Percentiles rank a stretch among this genome's conserved stretches.
phyloP scores from a whole-genome alignment of 495 filamentous ascomycete genomes.

The Viridothelium virens region DNA sequence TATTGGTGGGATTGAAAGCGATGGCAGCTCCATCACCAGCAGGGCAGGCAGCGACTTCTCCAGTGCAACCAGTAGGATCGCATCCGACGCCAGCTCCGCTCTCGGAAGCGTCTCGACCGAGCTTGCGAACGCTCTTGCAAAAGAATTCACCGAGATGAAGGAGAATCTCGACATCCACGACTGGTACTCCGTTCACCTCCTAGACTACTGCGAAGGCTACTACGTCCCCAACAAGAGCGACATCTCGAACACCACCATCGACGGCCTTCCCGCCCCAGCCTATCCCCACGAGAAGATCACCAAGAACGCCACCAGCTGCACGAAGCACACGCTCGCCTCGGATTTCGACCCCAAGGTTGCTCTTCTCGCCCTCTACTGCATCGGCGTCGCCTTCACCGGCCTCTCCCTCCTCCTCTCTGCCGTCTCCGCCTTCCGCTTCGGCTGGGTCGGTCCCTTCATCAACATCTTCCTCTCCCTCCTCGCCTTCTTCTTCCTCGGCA shows the following conservation, averaged over 20 bases:
- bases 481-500: constrained; percentile 41
- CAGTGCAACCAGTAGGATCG: constrained; percentile 15
- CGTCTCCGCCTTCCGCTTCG: constrained; percentile 35
- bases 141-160: constrained; percentile 42
- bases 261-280: background rate
- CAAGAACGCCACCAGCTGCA: constrained; percentile 56
- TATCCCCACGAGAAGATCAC: constrained; percentile 21
- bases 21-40: constrained; percentile 10
- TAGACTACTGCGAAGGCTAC: constrained; percentile 61
- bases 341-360: constrained; percentile 53
- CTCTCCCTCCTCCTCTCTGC: constrained; percentile 47
- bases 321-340: constrained; percentile 46
- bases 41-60: constrained; percentile 7
- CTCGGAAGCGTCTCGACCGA: constrained; percentile 11
- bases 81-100: constrained; percentile 14
- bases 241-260: constrained; percentile 40
- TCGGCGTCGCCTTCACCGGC: constrained; percentile 52
- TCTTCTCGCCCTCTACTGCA: constrained; percentile 57
- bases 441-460: constrained; percentile 35
- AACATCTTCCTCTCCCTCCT: constrained; percentile 40
- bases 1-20: constrained; percentile 16
- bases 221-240: constrained; percentile 41
- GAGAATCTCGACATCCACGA: constrained; percentile 51
- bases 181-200: constrained; percentile 66
- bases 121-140: constrained; percentile 31